phyloP scores from a whole-genome alignment of 2,329 filamentous ascomycete genomes.

The Cercospora beticola region DNA sequence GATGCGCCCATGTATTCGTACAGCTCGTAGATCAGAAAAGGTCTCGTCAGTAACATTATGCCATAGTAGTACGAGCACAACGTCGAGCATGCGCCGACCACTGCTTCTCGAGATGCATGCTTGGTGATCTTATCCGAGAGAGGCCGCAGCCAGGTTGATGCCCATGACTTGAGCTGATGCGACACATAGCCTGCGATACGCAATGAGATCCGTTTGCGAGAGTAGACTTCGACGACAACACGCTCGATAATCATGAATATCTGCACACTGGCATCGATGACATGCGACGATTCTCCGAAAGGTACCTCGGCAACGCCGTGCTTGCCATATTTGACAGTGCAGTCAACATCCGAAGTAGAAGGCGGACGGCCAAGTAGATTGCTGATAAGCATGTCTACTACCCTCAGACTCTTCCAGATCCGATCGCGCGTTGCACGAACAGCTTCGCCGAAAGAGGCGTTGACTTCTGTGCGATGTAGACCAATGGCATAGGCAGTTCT shows the following conservation, averaged over 20 bases:
- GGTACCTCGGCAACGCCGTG: constrained; percentile 6
- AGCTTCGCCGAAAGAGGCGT: constrained; percentile 47
- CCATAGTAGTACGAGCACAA: constrained; percentile 56
- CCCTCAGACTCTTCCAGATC: constrained; percentile 55
- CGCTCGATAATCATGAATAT: constrained; percentile 53
- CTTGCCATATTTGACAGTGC: constrained; percentile 40
- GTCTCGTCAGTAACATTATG: constrained; percentile 55
- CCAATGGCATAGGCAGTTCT: constrained; percentile 55
- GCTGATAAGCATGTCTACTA: constrained; percentile 54
- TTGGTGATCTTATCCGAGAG: constrained; percentile 28
- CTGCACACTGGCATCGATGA: constrained; percentile 43
- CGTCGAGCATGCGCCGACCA: constrained; percentile 50
- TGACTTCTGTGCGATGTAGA: constrained; percentile 54
- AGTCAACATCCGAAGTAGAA: constrained; percentile 54
- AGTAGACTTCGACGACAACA: constrained; percentile 49
- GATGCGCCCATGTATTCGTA: constrained; percentile 40
- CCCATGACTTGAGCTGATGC: constrained; percentile 45
- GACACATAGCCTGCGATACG: constrained; percentile 45
- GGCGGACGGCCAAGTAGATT: constrained; percentile 54
- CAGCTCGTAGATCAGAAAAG: constrained; percentile 54
- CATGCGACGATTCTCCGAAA: constrained; percentile 33
- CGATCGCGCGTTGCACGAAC: constrained; percentile 41
- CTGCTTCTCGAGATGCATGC: not conserved
- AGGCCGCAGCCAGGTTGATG: constrained; percentile 36
- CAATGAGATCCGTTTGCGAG: constrained; percentile 43